Evolutionary conservation across 2,329 filamentous ascomycete genomes (phyloP), one percentile per base, ranked within the genome.

Genomic region (Aspergillus phoenicis): DNA sequence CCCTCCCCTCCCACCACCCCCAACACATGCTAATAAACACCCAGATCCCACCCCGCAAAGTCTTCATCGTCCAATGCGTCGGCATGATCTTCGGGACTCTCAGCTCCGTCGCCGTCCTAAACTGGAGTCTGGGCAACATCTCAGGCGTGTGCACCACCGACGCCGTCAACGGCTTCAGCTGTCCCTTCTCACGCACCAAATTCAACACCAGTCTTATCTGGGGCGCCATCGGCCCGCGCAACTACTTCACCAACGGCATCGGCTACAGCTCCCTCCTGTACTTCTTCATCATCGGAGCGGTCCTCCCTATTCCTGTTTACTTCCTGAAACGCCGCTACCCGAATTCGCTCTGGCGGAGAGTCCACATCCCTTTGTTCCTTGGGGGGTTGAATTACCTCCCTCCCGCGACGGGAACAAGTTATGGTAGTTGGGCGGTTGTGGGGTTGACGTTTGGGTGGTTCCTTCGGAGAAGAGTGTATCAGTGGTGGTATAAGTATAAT

Each of bases 401-500:
- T 7, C 88, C 89, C 0, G 88, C 89, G 0, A 89, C 86, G 0
- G 84, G 86, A 0, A 85, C 87, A 67, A 89, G 84, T 59, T 91
- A 89, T 70, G 82, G 88, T 24, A 85, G 85, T 70, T 91, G 88
- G 88, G 87, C 85, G 1, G 67, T 85, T 20, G 83, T 88, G 10
- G 88, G 88, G 7, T 80, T 84, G 28, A 66, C 85, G 4, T 90
- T 90, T 78, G 89, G 89, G 71, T 86, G 81, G 64, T 86, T 81
- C 64, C 83, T 83, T 65, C 81, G 84, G 72, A 82, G 84, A 49
- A 81, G 83, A 54, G 85, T 84, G 71, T 83, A 80, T 7, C 85
- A 84, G 47, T 91, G 88, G 88, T 91, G 89, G 89, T 76, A 86
- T 66, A 87, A 87, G 73, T 91, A 90, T 75, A 91, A 91, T 76